These are phyloP conservation scores for Verticillium albo-atrum DNA, from an alignment of 2,329 filamentous ascomycete species.

Conservation along the genomic window DNA sequence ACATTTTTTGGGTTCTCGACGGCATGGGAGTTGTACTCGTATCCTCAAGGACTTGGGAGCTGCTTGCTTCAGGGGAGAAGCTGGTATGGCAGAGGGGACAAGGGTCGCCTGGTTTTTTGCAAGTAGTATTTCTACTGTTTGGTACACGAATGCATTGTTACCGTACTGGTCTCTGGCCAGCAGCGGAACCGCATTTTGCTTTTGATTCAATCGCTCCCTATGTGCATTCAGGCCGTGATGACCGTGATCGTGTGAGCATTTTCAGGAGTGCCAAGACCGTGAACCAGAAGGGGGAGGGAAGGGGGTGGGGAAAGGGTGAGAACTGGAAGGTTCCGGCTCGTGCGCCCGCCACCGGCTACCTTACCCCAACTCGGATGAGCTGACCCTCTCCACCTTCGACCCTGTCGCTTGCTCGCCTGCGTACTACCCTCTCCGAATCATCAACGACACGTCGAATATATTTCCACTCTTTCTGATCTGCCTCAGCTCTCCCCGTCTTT, in stretches of 20 bases:
- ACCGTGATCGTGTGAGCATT: neutral
- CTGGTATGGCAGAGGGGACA: neutral
- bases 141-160: neutral
- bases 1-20: neutral
- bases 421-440: neutral
- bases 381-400: neutral
- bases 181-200: neutral
- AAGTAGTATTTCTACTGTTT: neutral
- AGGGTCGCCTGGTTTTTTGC: neutral
- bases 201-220: neutral
- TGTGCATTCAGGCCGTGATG: neutral
- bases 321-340: neutral
- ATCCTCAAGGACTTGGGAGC: neutral
- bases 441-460: neutral
- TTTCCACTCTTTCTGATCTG: neutral
- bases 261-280: neutral
- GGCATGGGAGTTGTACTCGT: neutral
- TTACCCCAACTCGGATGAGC: neutral
- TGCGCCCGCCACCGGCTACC: neutral
- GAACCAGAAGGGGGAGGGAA: neutral
- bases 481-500: neutral
- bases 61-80: constrained; percentile 1
- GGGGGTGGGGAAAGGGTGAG: neutral
- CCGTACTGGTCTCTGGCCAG: neutral
- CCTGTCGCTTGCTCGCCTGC: neutral